Evolutionary conservation across 768 basidiomycete genomes (phyloP).

Genomic region (Suillus plorans): DNA sequence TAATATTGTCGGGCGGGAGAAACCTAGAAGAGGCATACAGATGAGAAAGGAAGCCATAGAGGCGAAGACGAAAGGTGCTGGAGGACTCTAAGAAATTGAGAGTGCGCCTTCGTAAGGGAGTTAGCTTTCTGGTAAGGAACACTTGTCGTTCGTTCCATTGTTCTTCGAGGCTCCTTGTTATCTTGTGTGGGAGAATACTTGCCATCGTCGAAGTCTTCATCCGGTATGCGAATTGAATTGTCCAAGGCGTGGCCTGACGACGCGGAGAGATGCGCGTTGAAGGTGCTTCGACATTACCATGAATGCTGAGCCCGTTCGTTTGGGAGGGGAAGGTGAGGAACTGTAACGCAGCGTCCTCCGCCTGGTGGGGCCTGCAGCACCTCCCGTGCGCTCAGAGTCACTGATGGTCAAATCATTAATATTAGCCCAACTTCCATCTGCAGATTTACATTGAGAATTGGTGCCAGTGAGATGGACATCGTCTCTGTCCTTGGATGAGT

Average conservation of each 20-base stretch:
- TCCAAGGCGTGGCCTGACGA: constrained; percentile 67
- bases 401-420: constrained; percentile 17
- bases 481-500: constrained; percentile 55
- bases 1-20: constrained; percentile 2
- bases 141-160: constrained; percentile 19
- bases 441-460: constrained; percentile 39
- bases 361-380: constrained; percentile 36
- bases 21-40: constrained; percentile 49
- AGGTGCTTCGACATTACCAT: constrained; percentile 57
- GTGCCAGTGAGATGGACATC: constrained; percentile 56
- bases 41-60: constrained; percentile 70
- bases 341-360: constrained; percentile 50
- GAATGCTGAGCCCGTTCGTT: constrained; percentile 59
- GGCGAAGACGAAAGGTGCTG: constrained; percentile 57
- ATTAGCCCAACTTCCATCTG: constrained; percentile 27
- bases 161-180: constrained; percentile 34
- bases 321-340: constrained; percentile 54
- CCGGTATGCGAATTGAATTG: constrained; percentile 54
- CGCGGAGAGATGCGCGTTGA: constrained; percentile 67
- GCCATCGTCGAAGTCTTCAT: constrained; percentile 40
- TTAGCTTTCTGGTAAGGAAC: constrained; percentile 42
- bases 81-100: constrained; percentile 74
- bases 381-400: constrained; percentile 53
- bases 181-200: constrained; percentile 30
- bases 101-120: constrained; percentile 73